These are phyloP conservation scores for Sporothrix schenckii DNA, from an alignment of 2,329 filamentous ascomycete species.

Conservation along the genomic window DNA sequence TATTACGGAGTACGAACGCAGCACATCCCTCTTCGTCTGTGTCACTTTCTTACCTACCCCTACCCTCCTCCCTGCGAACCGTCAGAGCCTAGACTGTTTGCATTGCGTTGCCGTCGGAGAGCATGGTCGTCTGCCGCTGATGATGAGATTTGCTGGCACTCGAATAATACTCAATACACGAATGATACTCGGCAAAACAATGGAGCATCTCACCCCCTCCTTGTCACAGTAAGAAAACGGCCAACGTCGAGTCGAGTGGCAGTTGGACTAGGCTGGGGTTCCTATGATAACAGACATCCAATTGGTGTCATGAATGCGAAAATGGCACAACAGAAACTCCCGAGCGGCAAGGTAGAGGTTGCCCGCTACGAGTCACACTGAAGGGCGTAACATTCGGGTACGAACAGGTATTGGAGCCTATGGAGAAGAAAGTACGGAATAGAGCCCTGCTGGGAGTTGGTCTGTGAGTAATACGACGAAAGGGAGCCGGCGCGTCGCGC, in stretches of 20 bases:
- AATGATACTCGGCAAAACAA: neutral
- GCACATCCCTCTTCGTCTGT: neutral
- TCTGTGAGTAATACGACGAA: slow-evolving; percentile 1
- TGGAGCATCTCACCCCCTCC: neutral
- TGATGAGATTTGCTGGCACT: neutral
- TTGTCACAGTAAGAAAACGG: neutral
- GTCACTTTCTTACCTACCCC: slow-evolving; percentile 14
- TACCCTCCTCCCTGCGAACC: neutral
- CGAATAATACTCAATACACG: neutral
- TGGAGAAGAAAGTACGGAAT: neutral
- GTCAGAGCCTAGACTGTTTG: slow-evolving; percentile 3
- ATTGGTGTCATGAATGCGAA: neutral
- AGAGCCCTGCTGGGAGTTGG: neutral
- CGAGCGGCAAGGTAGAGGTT: slow-evolving; percentile 7
- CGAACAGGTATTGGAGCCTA: neutral
- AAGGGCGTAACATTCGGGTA: neutral
- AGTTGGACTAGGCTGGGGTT: neutral
- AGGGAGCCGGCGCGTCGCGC: slow-evolving; percentile 22
- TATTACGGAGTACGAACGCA: neutral
- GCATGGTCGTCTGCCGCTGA: slow-evolving; percentile 1
- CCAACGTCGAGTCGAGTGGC: slow-evolving; percentile 13
- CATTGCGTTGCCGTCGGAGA: neutral
- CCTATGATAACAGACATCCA: neutral
- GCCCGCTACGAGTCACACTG: slow-evolving; percentile 21
- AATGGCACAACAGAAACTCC: neutral